Evolutionary conservation across 202 grass and related monocot genomes (phyloP).

Genomic region (Setaria italica): DNA sequence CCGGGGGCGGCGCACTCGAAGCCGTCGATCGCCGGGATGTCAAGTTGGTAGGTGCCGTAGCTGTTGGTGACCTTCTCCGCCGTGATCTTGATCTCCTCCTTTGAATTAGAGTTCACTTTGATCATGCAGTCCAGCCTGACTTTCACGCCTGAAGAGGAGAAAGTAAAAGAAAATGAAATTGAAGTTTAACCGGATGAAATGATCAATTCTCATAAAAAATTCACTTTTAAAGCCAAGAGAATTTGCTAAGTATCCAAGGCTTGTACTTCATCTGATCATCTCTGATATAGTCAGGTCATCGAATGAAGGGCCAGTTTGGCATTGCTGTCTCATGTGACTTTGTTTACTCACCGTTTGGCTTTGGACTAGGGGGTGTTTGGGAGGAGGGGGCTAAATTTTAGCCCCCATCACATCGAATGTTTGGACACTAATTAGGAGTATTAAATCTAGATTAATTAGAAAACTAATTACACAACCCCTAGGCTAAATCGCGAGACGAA

Average conservation of each 20-base stretch:
- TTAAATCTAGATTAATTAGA: too few species aligned
- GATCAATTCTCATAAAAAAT: neutral
- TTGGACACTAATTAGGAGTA: too few species aligned
- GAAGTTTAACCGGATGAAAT: neutral
- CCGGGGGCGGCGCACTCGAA: constrained; percentile 59
- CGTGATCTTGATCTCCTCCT: constrained; percentile 71
- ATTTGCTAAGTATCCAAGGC: neutral
- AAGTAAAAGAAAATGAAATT: neutral
- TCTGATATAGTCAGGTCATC: neutral
- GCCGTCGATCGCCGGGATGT: constrained; percentile 76
- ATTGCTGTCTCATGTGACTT: neutral
- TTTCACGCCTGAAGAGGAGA: constrained; percentile 54
- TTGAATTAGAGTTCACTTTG: constrained; percentile 53
- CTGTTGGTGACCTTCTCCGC: constrained; percentile 74
- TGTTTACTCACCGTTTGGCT: neutral
- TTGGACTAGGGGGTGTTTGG: neutral
- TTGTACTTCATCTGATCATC: neutral
- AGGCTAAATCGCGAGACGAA: too few species aligned
- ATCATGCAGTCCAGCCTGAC: constrained; percentile 77
- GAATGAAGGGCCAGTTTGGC: neutral
- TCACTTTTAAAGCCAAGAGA: neutral
- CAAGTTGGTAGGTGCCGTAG: constrained; percentile 70
- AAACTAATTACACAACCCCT: too few species aligned
- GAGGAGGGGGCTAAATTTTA: too few species aligned
- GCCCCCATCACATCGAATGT: too few species aligned